Conservation (phyloP, 805 yeast genomes). For the Saccharomycopsis amapae region DNA sequence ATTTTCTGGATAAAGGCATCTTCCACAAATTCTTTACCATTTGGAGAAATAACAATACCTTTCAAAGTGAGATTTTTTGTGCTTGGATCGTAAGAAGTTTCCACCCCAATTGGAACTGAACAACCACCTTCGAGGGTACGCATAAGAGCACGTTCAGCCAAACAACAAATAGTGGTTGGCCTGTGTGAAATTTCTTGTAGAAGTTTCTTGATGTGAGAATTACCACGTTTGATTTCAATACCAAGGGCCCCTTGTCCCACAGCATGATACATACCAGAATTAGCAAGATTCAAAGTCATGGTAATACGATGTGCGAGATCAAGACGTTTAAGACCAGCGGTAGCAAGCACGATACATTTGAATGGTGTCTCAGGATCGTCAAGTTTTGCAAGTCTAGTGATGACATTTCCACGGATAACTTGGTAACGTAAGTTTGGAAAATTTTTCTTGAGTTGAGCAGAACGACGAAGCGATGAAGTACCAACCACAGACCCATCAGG, state of each 20-base stretch:
- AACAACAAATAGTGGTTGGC: slow-evolving; percentile 64
- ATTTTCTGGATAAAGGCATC: slow-evolving; percentile 32
- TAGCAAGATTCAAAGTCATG: slow-evolving; percentile 43
- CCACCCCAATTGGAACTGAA: slow-evolving; percentile 93
- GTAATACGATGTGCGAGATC: slow-evolving; percentile 74
- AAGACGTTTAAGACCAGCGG: slow-evolving; percentile 81
- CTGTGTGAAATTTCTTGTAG: slow-evolving; percentile 59
- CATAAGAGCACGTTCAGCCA: slow-evolving; percentile 84
- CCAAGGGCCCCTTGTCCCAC: slow-evolving; percentile 99
- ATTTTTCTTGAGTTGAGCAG: slow-evolving; percentile 77
- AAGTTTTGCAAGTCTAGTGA: slow-evolving; percentile 73
- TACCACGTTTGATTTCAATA: slow-evolving; percentile 73
- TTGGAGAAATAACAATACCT: slow-evolving; percentile 77
- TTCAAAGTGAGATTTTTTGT: slow-evolving; percentile 45
- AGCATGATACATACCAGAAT: slow-evolving; percentile 85
- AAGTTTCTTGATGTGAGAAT: slow-evolving; percentile 48
- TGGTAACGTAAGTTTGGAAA: slow-evolving; percentile 75
- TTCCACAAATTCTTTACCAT: slow-evolving; percentile 67
- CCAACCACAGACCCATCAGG: slow-evolving; percentile 88
- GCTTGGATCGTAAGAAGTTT: slow-evolving; percentile 42
- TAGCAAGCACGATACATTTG: slow-evolving; percentile 77
- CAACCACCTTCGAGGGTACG: slow-evolving; percentile 94
- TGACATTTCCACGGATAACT: slow-evolving; percentile 77
- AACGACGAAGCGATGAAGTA: slow-evolving; percentile 88
- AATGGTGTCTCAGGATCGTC: slow-evolving; percentile 63